phyloP scores from a whole-genome alignment of 495 filamentous ascomycete genomes.

The Choiromyces venosus region DNA sequence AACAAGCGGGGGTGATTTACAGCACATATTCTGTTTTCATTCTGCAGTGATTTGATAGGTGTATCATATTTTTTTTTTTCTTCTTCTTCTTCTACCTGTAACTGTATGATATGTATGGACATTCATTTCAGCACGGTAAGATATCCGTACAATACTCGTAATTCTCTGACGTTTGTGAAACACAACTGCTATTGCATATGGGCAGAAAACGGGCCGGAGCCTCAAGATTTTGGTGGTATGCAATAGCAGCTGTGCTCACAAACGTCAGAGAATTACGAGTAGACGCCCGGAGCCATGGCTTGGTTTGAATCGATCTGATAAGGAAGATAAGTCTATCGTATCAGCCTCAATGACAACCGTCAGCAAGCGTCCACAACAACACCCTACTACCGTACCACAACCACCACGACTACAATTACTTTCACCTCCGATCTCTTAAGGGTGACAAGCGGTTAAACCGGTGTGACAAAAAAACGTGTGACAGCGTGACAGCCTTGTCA shows the following conservation, averaged over 20 bases:
- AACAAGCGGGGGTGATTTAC: not conserved
- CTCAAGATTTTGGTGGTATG: no score
- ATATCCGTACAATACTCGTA: no score
- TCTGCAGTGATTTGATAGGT: not conserved
- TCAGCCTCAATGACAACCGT: not conserved
- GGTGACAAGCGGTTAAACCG: not conserved
- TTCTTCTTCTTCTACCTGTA: no score
- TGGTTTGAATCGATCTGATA: not conserved
- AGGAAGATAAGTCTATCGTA: not conserved
- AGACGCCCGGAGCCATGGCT: not conserved
- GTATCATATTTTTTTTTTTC: not conserved
- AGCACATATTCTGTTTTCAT: not conserved
- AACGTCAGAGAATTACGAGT: no score
- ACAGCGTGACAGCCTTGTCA: not conserved
- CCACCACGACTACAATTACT: no score
- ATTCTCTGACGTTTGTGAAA: no score
- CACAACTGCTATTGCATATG: no score
- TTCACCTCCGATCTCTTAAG: not conserved
- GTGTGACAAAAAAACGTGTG: constrained; percentile 1
- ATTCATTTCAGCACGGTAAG: no score
- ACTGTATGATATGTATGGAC: no score
- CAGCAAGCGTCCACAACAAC: not conserved
- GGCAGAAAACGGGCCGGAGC: no score
- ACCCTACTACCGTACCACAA: no score
- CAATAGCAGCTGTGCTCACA: no score